Evolutionary conservation across 2,329 filamentous ascomycete genomes (phyloP), one percentile per base, ranked within the genome.

Genomic region (Fusarium multiceps): DNA sequence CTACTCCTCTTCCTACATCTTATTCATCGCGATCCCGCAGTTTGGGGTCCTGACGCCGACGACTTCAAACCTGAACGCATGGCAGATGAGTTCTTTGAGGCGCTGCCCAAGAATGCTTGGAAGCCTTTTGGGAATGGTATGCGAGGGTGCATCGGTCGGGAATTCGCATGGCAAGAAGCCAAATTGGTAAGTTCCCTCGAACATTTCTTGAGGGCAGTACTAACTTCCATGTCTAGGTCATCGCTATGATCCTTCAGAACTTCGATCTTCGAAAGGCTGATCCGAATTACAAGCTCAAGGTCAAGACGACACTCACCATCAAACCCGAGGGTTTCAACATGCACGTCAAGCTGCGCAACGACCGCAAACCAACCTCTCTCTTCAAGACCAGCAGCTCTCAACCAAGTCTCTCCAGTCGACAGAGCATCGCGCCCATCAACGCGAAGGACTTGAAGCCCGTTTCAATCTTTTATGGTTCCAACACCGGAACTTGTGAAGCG

Each of bases 31-130:
- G 61, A 64, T 12, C 59, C 59, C 0, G 12, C 32, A 4, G 59
- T 64, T 1, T 64, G 61, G 61, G 50, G 61, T 6, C 16, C 37
- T 3, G 59, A 64, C 27, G 59, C 61, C 0, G 50, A 58, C 0
- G 61, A 41, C 18, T 64, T 64, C 4, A 63, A 7, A 0, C 61
- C 61, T 1, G 61, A 64, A 20, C 41, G 61, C 3, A 64, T 64
- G 61, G 28, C 50, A 0, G 59, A 64, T 6, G 61, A 64, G 20
- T 30, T 27, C 20, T 63, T 64, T 4, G 37, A 58, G 4, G 21
- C 47, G 4, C 40, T 64, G 0, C 59, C 61, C 25, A 63, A 64
- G n/a, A 64, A 64, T 21, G 34, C 59, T 0, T 64, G 59, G 61
- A 64, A 64, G 16, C 61, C 61, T 2, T 63, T 63, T 1, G 61